A percentile compares a stretch with the other conserved stretches of the same genome.
These are phyloP conservation scores for Dactylellina parvicollis DNA, from an alignment of 2,329 filamentous ascomycete species.

Conservation along the genomic window DNA sequence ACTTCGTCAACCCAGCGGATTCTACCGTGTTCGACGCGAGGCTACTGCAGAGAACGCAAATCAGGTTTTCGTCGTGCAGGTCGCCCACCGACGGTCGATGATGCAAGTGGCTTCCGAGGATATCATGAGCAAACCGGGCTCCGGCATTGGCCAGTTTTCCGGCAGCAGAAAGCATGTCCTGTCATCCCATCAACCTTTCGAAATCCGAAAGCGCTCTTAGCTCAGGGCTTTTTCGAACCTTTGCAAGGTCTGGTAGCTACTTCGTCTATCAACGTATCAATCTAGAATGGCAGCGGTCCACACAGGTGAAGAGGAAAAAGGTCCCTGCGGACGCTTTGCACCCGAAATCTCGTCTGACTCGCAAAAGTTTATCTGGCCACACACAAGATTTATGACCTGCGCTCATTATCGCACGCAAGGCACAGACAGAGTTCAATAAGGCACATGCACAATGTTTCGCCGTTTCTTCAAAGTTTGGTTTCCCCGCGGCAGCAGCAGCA, in stretches of 20 bases:
- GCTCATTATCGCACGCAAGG: slow-evolving; percentile 1
- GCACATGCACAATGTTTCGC: neutral
- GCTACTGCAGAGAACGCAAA: neutral
- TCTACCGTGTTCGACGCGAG: neutral
- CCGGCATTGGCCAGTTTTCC: neutral
- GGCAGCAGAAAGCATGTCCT: neutral
- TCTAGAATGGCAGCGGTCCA: too few relatives aligned
- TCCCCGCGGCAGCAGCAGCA: neutral
- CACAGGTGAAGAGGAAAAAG: too few relatives aligned
- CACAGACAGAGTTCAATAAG: neutral
- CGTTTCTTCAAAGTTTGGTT: neutral
- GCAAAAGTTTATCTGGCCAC: neutral
- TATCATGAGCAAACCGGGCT: neutral
- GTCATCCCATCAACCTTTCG: neutral
- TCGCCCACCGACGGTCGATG: neutral
- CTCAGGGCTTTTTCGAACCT: too few relatives aligned
- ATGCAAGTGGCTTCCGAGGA: slow-evolving; percentile 29
- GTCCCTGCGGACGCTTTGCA: slow-evolving; percentile 30
- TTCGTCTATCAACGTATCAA: too few relatives aligned
- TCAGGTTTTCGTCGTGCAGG: slow-evolving; percentile 8
- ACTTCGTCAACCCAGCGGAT: neutral
- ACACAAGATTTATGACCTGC: neutral
- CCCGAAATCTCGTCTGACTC: neutral
- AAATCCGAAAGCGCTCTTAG: slow-evolving; percentile 18
- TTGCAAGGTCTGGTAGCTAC: too few relatives aligned